Base-by-base conservation (phyloP, 345 rosid genomes). In the Mangifera indica region DNA sequence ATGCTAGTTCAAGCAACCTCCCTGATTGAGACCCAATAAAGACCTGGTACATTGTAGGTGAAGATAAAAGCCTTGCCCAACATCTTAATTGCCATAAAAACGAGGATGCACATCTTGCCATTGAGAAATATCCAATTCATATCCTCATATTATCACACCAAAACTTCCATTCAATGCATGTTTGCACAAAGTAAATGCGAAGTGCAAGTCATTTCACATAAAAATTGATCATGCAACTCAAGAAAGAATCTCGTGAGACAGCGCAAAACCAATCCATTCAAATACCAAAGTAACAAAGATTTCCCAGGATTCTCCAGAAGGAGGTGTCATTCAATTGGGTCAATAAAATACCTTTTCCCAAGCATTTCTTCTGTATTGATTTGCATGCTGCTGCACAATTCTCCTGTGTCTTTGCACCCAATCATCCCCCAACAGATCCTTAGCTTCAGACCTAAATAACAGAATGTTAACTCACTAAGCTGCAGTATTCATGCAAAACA, bases 331-430 rank as follows among this genome's bases (percentile, higher is more conserved):
- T 29, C 32, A 29, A 29, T 29, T 37, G 42, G 37, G 9, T 37
- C 42, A 37, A 37, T 37, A 37, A 22, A 21, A 70, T 49, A 92
- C 99, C 97, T 95, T 95, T 69, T 88, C 75, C 99, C 98, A 95
- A 20, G 90, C 98, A 82, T 67, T 83, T 84, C 99, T 87, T 85
- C 88, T 95, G 84, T 95, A 95, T 78, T 88, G 96, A 77, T 95
- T 95, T 74, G 99, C 99, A 79, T 95, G 96, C 84, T 92, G 99
- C 72, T 95, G 99, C 58, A 95, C 99, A 48, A 88, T 87, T 80
- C 99, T 93, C 81, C 99, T 82, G 79, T 95, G 97, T 76, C 89
- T 85, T 78, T 95, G 99, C 45, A 95, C 98, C 99, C 99, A 95
- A 77, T 95, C 99, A 79, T 95, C 99, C 52, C 99, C 99, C 54